These are phyloP conservation scores for Tolypocladium album DNA, from an alignment of 2,329 filamentous ascomycete genomes.

Conservation along the genomic window DNA sequence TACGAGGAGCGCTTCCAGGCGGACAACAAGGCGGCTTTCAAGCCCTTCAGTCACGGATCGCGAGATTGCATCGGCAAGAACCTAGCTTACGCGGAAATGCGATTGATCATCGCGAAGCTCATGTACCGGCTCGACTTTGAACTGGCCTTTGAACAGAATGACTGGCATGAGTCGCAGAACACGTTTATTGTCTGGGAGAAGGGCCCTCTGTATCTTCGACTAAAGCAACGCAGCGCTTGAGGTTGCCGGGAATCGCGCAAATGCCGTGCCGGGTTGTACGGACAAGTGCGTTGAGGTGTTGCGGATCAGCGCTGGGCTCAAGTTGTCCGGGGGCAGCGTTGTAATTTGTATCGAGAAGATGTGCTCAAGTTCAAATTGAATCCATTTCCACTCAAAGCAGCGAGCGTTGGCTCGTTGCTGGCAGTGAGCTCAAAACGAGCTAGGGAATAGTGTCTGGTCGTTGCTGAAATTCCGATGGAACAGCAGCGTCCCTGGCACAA, in stretches of 20 bases:
- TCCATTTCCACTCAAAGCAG: background rate
- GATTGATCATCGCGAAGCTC: slow-evolving; percentile 31
- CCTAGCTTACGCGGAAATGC: slow-evolving; percentile 35
- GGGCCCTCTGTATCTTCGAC: background rate
- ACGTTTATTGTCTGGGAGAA: slow-evolving; percentile 1
- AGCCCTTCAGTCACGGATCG: slow-evolving; percentile 27
- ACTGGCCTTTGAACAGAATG: background rate
- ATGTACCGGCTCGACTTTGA: slow-evolving; percentile 34
- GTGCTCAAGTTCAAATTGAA: background rate
- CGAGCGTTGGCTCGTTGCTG: no score
- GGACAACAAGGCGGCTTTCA: slow-evolving; percentile 26
- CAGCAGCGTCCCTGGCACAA: no score
- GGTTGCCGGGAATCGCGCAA: background rate
- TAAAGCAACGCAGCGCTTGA: background rate
- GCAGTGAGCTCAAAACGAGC: no score
- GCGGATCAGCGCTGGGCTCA: background rate
- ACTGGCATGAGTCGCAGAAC: slow-evolving; percentile 1
- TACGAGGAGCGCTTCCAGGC: slow-evolving; percentile 22
- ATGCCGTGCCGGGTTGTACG: no score
- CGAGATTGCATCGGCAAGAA: slow-evolving; percentile 31
- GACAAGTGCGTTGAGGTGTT: background rate
- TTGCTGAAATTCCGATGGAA: no score
- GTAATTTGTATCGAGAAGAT: no score
- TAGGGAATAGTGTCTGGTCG: no score
- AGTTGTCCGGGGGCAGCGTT: background rate